phyloP scores from a whole-genome alignment of 75 land plant genomes.

The Selaginella tamariscina region DNA sequence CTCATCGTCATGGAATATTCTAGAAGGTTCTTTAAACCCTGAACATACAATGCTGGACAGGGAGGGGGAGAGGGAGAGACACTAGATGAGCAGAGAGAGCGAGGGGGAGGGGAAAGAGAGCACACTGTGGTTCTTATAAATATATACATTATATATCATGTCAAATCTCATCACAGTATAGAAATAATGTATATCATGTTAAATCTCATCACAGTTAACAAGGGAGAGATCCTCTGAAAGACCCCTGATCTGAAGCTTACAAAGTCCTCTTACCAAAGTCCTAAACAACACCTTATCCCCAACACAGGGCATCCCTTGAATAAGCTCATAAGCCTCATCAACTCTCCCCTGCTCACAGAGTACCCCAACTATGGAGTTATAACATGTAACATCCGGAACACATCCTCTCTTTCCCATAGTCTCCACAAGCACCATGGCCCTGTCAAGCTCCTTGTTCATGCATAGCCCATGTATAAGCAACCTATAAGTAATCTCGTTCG shows the following conservation, averaged over 20 bases:
- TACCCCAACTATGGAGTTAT: background rate
- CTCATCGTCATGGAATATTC: too few species aligned
- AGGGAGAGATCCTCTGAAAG: background rate
- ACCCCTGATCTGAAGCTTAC: background rate
- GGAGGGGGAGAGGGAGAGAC: too few species aligned
- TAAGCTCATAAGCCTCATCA: background rate
- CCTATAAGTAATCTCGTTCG: background rate
- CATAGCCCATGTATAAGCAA: slow-evolving; percentile 1
- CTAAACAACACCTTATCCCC: background rate
- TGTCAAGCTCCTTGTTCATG: background rate
- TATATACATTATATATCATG: too few species aligned
- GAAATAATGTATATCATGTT: too few species aligned
- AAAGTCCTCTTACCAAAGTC: background rate
- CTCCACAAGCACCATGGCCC: background rate
- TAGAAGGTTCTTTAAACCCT: too few species aligned
- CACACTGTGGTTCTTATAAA: too few species aligned
- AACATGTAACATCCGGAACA: background rate
- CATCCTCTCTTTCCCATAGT: background rate
- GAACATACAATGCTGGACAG: too few species aligned
- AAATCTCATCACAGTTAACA: background rate
- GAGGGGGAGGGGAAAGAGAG: too few species aligned
- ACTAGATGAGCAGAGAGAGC: too few species aligned
- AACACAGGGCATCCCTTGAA: background rate
- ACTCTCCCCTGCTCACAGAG: background rate
- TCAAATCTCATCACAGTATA: too few species aligned